A percentile compares a stretch with the other conserved stretches of the same genome.
phyloP scores from a whole-genome alignment of 768 basidiomycete genomes.

The Russula virescens region DNA sequence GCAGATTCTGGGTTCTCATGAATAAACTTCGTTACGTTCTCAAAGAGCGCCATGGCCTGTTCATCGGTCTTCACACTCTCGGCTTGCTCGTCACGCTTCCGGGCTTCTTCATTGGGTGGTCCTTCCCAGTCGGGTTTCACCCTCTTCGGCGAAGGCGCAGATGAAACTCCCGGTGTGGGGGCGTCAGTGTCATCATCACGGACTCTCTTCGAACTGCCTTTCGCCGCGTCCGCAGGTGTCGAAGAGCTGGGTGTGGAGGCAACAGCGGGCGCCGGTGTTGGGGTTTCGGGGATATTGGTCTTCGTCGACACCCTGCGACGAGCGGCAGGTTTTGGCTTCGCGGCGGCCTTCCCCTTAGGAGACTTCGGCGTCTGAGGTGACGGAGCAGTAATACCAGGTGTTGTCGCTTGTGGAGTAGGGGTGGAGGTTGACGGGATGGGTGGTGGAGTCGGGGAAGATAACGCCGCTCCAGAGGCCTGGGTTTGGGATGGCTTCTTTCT shows the following conservation, averaged over 20 bases:
- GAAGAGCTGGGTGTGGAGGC: slow-evolving; percentile 14
- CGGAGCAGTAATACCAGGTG: slow-evolving; percentile 19
- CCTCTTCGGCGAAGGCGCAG: slow-evolving; percentile 68
- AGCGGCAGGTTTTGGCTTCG: slow-evolving; percentile 41
- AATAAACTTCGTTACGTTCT: slow-evolving; percentile 58
- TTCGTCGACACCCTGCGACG: slow-evolving; percentile 32
- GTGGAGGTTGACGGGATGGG: slow-evolving; percentile 11
- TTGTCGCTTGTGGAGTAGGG: slow-evolving; percentile 18
- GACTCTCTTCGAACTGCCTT: slow-evolving; percentile 39
- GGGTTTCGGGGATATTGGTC: slow-evolving; percentile 19
- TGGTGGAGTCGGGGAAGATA: slow-evolving; percentile 20
- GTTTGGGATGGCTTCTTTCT: slow-evolving; percentile 18
- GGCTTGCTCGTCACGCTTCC: slow-evolving; percentile 27
- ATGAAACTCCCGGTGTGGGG: slow-evolving; percentile 26
- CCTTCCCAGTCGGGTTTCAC: slow-evolving; percentile 68
- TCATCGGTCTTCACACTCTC: slow-evolving; percentile 54
- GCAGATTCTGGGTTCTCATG: slow-evolving; percentile 39
- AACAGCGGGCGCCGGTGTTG: slow-evolving; percentile 16
- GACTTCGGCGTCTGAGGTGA: slow-evolving; percentile 48
- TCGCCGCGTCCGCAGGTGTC: slow-evolving; percentile 22
- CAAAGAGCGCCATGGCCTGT: slow-evolving; percentile 56
- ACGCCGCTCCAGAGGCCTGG: background rate
- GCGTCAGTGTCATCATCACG: slow-evolving; percentile 44
- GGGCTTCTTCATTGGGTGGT: slow-evolving; percentile 40
- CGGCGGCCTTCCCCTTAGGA: slow-evolving; percentile 49